Evolutionary conservation across 345 rosid genomes (phyloP).

Genomic region (Alliaria petiolata): DNA sequence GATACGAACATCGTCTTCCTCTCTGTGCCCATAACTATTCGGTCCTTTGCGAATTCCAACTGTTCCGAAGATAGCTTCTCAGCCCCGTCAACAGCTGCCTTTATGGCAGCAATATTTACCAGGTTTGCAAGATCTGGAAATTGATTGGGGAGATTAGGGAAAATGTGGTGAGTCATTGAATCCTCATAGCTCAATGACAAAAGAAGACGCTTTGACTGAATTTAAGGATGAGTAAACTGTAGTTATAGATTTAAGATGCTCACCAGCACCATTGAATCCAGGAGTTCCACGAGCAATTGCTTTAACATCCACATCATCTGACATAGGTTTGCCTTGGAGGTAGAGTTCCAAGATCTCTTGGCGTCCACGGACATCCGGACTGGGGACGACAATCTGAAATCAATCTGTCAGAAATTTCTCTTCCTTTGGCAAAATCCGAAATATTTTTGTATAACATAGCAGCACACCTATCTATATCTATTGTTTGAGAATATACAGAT

Average conservation of each 20-base stretch:
- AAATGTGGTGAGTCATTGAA: neutral
- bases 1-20: constrained; percentile 94
- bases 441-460: neutral
- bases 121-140: constrained; percentile 90
- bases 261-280: constrained; percentile 99
- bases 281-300: constrained; percentile 98
- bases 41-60: constrained; percentile 91
- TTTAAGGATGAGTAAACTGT: neutral
- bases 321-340: constrained; percentile 87
- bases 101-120: constrained; percentile 96
- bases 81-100: constrained; percentile 98
- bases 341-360: constrained; percentile 97
- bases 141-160: no score
- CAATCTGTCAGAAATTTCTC: constrained; percentile 29
- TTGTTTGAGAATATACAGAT: no score
- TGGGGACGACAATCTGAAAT: constrained; percentile 85
- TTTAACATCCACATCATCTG: constrained; percentile 82
- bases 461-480: no score
- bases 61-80: constrained; percentile 68
- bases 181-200: neutral
- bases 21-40: constrained; percentile 96
- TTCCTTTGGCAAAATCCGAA: neutral
- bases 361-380: constrained; percentile 92
- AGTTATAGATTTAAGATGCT: constrained; percentile 18
- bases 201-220: neutral